Base-by-base conservation (phyloP, 176 grass and related monocot species). In the Eragrostis curvula region DNA sequence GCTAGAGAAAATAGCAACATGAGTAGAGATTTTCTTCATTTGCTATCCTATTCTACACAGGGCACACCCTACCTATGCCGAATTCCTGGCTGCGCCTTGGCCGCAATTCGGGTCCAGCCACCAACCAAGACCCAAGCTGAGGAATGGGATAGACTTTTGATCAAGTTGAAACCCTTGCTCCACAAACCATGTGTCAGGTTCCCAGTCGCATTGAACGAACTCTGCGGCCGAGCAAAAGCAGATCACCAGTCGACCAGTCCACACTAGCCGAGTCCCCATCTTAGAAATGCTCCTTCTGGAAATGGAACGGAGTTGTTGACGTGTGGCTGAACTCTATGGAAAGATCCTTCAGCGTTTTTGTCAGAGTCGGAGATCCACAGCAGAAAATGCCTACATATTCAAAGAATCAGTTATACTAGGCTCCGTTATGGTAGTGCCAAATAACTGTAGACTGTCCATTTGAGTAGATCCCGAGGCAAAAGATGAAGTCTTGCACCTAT, bases 261-360 rank as follows among this genome's bases (percentile, higher is more conserved):
- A 60, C 3, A 4, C 23, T n/a, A 24, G 57, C 57, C 24, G 3
- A 60, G 9, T 60, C 24, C 9, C 2, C 8, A 53, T 60, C 71
- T 86, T 89, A 99, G 70, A 99, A 99, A 80, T 99, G 96, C 50
- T 99, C 97, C 80, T 99, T 99, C 73, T 99, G 97, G 87, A 99
- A 99, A 78, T 99, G 93, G 66, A 99, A 99, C 67, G 89, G 75
- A 70, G 93, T 99, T 40, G 91, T 93, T 23, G 93, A 96, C 28
- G 93, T 85, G 56, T 96, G 89, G 64, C 87, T 96, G 88, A 99
- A 99, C 83, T 96, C 97, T 72, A 89, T 78, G 15, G 97, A 92
- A 82, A 99, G 91, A 58, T 96, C 91, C 87, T 86, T 90, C 24
- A 99, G 67, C 18, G 81, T 56, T 88, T 99, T 96, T 28, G 93